Base-by-base conservation (phyloP, 2,329 filamentous ascomycete species). In the Penicillium freii region DNA sequence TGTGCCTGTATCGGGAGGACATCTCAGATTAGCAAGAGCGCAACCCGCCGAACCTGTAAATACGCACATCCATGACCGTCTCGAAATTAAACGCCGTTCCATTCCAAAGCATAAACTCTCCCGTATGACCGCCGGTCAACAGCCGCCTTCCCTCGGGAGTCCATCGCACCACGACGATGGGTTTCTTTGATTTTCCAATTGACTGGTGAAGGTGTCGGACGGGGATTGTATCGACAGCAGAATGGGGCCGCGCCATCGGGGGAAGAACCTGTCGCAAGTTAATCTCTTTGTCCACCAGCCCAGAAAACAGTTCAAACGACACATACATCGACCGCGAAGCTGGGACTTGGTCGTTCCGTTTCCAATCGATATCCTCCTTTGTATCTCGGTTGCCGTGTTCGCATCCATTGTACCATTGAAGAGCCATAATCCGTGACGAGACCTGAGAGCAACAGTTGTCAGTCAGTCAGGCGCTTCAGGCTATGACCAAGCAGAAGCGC, bases 41-140 rank as follows among this genome's bases (percentile, higher is more conserved):
- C 2, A 8, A 42, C 11, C 15, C 7, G 11, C 11, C 50, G n/a
- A 47, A 11, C 8, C 17, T 47, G 11, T 17, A 34, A 36, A 27
- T 39, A 71, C 76, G 52, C 64, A 81, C 79, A 74, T 96, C 92
- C 90, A 97, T 97, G 29, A 99, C 97, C 4, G 94, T 97, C 78
- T 99, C 94, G 68, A 99, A 99, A 75, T 99, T 97, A 83, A 99
- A 99, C 25, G 92, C 93, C 43, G 93, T 97, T 62, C 94, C 94
- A 73, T 99, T 99, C 94, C 94, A 99, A 4, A 99, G 78, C 39
- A 95, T 99, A 69, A 99, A 99, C 73, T 99, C 94, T 70, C 94
- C 94, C 73, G 93, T 97, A 65, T 92, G 96, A 0, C 92, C 96
- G 23, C 92, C 94, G 0, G 94, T 97, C 71, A 99, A 82, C 56